Evolutionary conservation across 306 rosid species (phyloP), one percentile per base, ranked within the genome.

Genomic region (Trifolium subterraneum): DNA sequence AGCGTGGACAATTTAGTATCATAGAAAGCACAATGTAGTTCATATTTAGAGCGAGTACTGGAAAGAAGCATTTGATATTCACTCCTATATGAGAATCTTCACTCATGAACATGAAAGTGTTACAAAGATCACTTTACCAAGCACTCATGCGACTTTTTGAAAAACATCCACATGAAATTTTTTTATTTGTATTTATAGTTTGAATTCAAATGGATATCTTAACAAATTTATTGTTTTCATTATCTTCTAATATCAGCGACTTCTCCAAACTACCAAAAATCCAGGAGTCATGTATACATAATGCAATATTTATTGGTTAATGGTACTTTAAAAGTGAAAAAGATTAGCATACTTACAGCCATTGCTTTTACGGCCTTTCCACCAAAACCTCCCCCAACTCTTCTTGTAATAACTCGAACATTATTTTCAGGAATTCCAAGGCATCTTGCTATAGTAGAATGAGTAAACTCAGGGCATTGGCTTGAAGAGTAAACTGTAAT

Each of bases 361-460:
- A 88, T 75, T 64, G 91, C 64, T 76, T 79, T 88, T 29, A 82
- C 2, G 68, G 86, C 84, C 83, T 94, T 94, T 75, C 98, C 98
- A 31, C 98, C 98, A 78, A 91, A 94, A 47, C 96, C 98, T 64
- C 98, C 98, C 15, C 98, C 98, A 63, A 88, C 96, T 83, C 96
- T 86, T 83, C 97, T 88, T 13, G 96, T 91, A 84, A 94, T 88
- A 56, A 91, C 89, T 22, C 98, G 92, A 71, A 94, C 89, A 73
- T 77, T 91, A 82, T 84, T 79, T 78, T 90, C 88, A 22, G 93
- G 96, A 82, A 91, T 52, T 23, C 96, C 90, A 20, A 94, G 87
- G 87, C 98, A 91, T 68, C 74, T 88, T 64, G 98, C 93, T 77
- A 94, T 80, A 33, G 77, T 68, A 65, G 72, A 13, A 73, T 91